Evolutionary conservation across 805 yeast genomes (phyloP), one percentile per base, ranked within the genome.

Genomic region (Candida morakotiae): DNA sequence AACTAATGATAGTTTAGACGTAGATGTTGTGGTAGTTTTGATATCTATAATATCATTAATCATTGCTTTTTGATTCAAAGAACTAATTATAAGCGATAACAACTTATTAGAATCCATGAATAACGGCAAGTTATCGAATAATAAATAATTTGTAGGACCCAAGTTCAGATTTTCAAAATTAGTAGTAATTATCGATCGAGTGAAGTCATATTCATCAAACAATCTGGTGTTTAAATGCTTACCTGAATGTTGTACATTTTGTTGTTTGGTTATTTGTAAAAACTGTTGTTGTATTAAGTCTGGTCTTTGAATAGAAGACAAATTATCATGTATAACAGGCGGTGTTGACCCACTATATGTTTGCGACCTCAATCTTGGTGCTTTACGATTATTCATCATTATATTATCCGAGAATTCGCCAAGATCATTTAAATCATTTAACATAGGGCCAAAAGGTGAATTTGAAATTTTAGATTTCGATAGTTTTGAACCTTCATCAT

Each of bases 111-210:
- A 63, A 36, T 83, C 80, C 41, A 85, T 59, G 3, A 87, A 72
- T 29, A 79, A 71, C 9, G 97, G 97, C 35, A 91, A 71, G 52
- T 89, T 87, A 31, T 88, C 85, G 38, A 93, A 68, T 45, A 89
- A 71, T 31, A 91, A 67, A 9, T 87, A 79, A 47, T 83, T 77
- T 1, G 95, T 80, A 13, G 95, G 94, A 13, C 84, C 79, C 47
- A 87, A 55, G 31, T 78, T 66, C 3, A 85, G 71, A 51, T 83
- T 87, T 38, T 81, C 83, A 48, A 79, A 78, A 28, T 84, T 77
- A 2, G 89, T 79, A n/a, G 83, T 81, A 63, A 83, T 69, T 28
- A 75, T 69, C 28, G 82, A 62, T 25, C 72, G 65, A 20, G 73
- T 60, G 39, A 82, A 78, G 45, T 82, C 82, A 28, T 78, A 62